A percentile compares a stretch with the other conserved stretches of the same genome.
Conservation (phyloP, 2,329 filamentous ascomycete species). For the Endothia cerciana region DNA sequence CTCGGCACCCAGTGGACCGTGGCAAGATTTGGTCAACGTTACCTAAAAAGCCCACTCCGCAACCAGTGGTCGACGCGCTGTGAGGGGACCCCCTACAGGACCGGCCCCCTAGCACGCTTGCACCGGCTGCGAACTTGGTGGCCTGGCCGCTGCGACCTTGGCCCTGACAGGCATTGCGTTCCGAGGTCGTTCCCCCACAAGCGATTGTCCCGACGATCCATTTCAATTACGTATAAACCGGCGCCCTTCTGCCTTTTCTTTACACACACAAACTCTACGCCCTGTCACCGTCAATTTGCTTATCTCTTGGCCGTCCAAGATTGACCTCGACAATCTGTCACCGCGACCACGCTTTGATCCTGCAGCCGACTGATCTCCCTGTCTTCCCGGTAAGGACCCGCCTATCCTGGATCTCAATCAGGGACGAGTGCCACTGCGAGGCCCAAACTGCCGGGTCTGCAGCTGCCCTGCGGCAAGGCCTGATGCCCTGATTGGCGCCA, state of each 20-base stretch:
- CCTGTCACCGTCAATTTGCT: conserved; percentile 44
- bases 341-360: conserved; percentile 37
- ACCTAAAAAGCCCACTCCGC: conserved; percentile 29
- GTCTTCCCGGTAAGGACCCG: conserved; percentile 30
- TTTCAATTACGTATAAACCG: conserved; percentile 53
- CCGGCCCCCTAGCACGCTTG: conserved; percentile 2
- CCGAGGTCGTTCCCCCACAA: conserved; percentile 33
- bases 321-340: conserved; percentile 30
- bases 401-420: conserved; percentile 30
- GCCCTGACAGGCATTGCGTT: conserved; percentile 26
- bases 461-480: conserved; percentile 39
- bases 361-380: conserved; percentile 29
- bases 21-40: conserved; percentile 27
- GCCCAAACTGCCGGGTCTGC: conserved; percentile 45
- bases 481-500: conserved; percentile 49
- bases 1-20: conserved; percentile 27
- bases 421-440: conserved; percentile 28
- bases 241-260: conserved; percentile 45
- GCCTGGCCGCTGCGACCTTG: conserved; percentile 21
- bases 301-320: conserved; percentile 29
- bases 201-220: conserved; percentile 29
- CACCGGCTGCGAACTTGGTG: conserved; percentile 21
- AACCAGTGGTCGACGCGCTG: conserved; percentile 20
- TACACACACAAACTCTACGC: conserved; percentile 43
- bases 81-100: conserved; percentile 19